Conservation (phyloP, 2,329 filamentous ascomycete genomes). For the Lecanicillium sp. region DNA sequence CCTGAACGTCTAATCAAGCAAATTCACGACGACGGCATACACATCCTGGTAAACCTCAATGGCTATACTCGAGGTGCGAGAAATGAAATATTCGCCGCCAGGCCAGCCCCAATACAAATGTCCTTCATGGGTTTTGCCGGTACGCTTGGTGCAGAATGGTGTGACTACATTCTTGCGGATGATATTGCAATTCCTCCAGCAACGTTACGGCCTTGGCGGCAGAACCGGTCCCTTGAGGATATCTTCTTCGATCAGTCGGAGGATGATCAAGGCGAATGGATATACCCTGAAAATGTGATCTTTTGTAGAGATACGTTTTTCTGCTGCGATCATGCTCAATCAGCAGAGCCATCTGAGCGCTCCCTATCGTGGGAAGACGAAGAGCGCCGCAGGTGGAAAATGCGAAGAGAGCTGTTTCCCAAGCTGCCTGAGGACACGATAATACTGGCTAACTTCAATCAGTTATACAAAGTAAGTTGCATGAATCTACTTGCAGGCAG, state of each 20-base stretch:
- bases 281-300: conserved; percentile 95
- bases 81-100: conserved; percentile 93
- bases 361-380: conserved; percentile 76
- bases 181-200: conserved; percentile 74
- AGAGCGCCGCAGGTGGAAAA: conserved; percentile 73
- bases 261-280: conserved; percentile 68
- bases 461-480: conserved; percentile 79
- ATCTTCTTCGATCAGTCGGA: conserved; percentile 59
- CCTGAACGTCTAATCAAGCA: conserved; percentile 78
- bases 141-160: conserved; percentile 95
- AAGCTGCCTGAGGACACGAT: conserved; percentile 72
- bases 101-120: conserved; percentile 95
- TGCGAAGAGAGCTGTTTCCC: conserved; percentile 91
- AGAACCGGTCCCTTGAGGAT: conserved; percentile 68
- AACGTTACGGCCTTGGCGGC: conserved; percentile 72
- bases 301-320: conserved; percentile 95
- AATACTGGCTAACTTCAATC: conserved; percentile 97
- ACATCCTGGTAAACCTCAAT: conserved; percentile 95
- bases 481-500: background rate
- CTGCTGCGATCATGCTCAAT: conserved; percentile 94
- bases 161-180: conserved; percentile 92
- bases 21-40: conserved; percentile 80
- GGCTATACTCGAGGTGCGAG: conserved; percentile 95
- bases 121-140: conserved; percentile 99
- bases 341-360: conserved; percentile 63